Base-by-base conservation (phyloP, 371 early-diverging fungal genomes). In the Massospora cicadina region DNA sequence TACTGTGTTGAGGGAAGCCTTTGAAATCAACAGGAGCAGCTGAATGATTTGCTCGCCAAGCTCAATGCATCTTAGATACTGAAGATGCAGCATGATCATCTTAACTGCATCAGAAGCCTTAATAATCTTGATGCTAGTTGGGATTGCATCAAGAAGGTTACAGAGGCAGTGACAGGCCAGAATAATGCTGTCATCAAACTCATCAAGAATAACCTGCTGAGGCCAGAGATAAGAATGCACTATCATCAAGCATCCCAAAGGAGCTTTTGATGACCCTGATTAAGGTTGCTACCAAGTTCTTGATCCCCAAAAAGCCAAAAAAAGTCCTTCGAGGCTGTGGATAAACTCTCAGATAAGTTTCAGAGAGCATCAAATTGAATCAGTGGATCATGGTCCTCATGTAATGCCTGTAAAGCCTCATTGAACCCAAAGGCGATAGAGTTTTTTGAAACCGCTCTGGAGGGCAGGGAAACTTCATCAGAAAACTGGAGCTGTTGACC, bases 91-190 rank as follows among this genome's bases (percentile, higher is more conserved):
- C 54, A 90, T 85, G 2, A 95, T 76, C 0, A 84, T 84, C 26
- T 76, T 71, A 0, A 91, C 77, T 0, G 84, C 88, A 1, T 85
- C 86, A 53, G 80, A 77, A n/a, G 82, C 80, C 1, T 86, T 81
- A 33, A 87, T 72, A n/a, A 76, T 76, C 0, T 79, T 75, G 5
- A 82, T 74, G 1, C 85, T 74, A 0, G 81, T 74, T 0, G 94
- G 94, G 69, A 87, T 79, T 0, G 90, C 94, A 68, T 93, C 94
- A 55, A 95, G 77, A 32, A 95, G 70, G 65, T 93, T 93, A 29
- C 85, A 79, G 43, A 93, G 72, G 68, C 92, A 91, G 5, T 94
- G 88, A 65, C 89, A 88, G 2, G 91, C 86, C 55, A 95, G 77
- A 17, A 93, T 71, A 81, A 88, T 85, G 28, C 86, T 72, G 57